phyloP scores from a whole-genome alignment of 2,329 filamentous ascomycete genomes.

The Aaosphaeria pasadenensis region DNA sequence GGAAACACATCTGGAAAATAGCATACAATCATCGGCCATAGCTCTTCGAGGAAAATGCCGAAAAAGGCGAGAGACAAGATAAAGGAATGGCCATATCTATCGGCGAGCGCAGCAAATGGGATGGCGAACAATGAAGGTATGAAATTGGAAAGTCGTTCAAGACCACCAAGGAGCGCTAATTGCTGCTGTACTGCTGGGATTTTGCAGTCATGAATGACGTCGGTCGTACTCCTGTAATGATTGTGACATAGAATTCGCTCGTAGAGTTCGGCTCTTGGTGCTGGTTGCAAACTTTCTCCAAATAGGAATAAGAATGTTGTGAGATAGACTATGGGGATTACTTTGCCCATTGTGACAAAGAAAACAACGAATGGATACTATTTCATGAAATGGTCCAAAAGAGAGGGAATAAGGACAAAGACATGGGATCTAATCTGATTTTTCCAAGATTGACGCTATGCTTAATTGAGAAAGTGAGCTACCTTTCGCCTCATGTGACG shows the following conservation, averaged over 20 bases:
- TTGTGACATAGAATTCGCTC: not conserved
- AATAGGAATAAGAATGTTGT: slow-evolving; percentile 17
- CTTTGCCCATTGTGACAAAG: too few relatives aligned
- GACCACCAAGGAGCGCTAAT: slow-evolving; percentile 4
- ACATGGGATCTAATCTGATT: too few relatives aligned
- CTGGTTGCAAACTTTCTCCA: slow-evolving; percentile 15
- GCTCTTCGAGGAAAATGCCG: slow-evolving; percentile 2
- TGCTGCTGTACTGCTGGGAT: not conserved
- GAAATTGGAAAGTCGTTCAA: slow-evolving; percentile 15
- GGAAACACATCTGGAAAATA: not conserved
- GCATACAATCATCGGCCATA: not conserved
- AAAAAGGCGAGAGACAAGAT: slow-evolving; percentile 14
- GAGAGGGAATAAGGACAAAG: too few relatives aligned
- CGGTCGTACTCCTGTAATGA: not conserved
- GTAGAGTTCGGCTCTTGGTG: slow-evolving; percentile 13
- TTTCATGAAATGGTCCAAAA: too few relatives aligned
- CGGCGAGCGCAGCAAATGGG: slow-evolving; percentile 16
- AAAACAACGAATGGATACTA: too few relatives aligned
- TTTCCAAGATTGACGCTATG: too few relatives aligned
- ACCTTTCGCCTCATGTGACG: too few relatives aligned
- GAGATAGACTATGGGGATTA: slow-evolving; percentile 12
- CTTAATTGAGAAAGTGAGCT: too few relatives aligned
- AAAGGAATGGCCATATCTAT: slow-evolving; percentile 12
- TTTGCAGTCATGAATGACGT: not conserved
- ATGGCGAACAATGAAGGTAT: slow-evolving; percentile 16